phyloP scores from a whole-genome alignment of 208 protist genomes.

The Naegleria fowleri region DNA sequence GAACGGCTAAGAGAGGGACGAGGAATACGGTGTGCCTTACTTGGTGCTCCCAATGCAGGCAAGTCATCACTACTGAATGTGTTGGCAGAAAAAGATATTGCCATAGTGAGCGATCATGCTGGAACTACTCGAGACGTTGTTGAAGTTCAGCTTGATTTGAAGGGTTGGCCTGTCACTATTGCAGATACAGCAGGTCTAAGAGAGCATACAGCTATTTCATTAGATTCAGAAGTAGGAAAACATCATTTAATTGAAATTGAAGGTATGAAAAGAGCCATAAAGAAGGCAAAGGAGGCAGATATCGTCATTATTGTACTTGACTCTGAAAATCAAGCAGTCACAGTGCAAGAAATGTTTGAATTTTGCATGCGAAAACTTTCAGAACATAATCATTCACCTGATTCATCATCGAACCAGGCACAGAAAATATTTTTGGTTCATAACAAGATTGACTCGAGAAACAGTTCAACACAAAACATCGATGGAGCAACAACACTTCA shows the following conservation, averaged over 20 bases:
- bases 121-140: constrained; percentile 69
- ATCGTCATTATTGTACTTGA: background rate
- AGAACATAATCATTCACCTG: background rate
- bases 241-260: background rate
- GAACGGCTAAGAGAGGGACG: background rate
- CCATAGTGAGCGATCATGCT: constrained; percentile 57
- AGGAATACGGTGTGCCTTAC: constrained; percentile 50
- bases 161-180: constrained; percentile 51
- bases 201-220: constrained; percentile 36
- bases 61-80: constrained; percentile 64
- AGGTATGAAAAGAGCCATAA: background rate
- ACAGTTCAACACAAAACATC: background rate
- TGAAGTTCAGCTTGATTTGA: constrained; percentile 52
- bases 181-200: constrained; percentile 61
- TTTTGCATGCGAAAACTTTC: background rate
- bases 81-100: constrained; percentile 41
- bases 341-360: background rate
- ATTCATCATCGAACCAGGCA: no score
- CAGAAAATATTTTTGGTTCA: background rate
- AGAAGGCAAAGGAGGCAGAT: constrained; percentile 10
- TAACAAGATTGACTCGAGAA: background rate
- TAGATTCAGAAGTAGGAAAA: background rate
- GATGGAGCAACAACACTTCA: background rate
- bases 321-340: background rate
- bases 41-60: constrained; percentile 64